These are phyloP conservation scores for Aspergillus cejpii DNA, from an alignment of 2,329 filamentous ascomycete species.

Conservation along the genomic window DNA sequence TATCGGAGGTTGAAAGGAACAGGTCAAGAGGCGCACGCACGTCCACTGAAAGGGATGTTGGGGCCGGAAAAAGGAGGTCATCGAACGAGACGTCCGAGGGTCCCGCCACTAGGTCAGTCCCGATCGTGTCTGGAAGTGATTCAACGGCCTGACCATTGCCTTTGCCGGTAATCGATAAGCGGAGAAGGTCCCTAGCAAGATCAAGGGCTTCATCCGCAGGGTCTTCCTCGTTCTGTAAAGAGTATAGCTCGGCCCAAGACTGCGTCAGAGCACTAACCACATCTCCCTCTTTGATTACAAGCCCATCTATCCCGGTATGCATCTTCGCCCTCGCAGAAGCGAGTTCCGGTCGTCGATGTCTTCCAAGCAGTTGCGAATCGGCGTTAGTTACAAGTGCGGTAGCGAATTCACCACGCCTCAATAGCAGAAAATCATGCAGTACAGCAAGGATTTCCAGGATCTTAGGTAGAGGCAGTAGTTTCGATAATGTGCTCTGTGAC, in stretches of 20 bases:
- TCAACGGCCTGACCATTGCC: slow-evolving; percentile 27
- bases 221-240: slow-evolving; percentile 71
- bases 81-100: slow-evolving; percentile 54
- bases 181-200: slow-evolving; percentile 68
- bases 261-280: slow-evolving; percentile 67
- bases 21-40: slow-evolving; percentile 79
- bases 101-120: slow-evolving; percentile 23
- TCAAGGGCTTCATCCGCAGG: slow-evolving; percentile 67
- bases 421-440: slow-evolving; percentile 77
- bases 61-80: slow-evolving; percentile 73
- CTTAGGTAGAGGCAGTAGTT: slow-evolving; percentile 67
- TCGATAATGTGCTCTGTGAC: slow-evolving; percentile 75
- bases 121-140: slow-evolving; percentile 15
- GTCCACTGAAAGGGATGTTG: slow-evolving; percentile 63
- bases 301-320: slow-evolving; percentile 51
- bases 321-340: slow-evolving; percentile 46
- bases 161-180: slow-evolving; percentile 49
- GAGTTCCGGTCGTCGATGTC: slow-evolving; percentile 56
- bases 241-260: slow-evolving; percentile 73
- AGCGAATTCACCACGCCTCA: slow-evolving; percentile 86
- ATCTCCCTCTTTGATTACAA: slow-evolving; percentile 80
- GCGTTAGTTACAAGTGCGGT: slow-evolving; percentile 79
- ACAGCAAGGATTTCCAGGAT: slow-evolving; percentile 72
- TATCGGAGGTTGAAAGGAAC: slow-evolving; percentile 69
- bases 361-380: slow-evolving; percentile 67